Evolutionary conservation across 2,329 filamentous ascomycete species (phyloP).

Genomic region (Alternaria triticimaculans): DNA sequence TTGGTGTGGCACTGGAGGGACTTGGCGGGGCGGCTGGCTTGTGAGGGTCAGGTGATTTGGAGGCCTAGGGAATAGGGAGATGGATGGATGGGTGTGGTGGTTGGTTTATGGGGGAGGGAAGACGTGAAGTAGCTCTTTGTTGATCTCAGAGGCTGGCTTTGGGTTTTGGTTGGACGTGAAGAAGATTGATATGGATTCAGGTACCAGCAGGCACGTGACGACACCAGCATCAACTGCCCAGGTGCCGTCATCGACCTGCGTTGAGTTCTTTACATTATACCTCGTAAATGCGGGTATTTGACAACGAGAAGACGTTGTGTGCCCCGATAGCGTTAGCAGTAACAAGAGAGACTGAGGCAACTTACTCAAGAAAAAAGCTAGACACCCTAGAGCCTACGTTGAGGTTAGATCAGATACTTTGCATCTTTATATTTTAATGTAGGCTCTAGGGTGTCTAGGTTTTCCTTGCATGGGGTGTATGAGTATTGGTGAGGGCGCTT

Average conservation of each 20-base stretch:
- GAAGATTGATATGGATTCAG: background rate
- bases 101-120: background rate
- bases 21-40: background rate
- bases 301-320: too few relatives aligned
- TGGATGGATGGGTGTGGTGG: background rate
- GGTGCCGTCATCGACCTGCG: background rate
- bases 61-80: background rate
- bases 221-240: background rate
- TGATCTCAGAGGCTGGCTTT: background rate
- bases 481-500: background rate
- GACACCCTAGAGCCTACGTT: too few relatives aligned
- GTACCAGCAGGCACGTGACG: background rate
- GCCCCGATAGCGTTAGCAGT: too few relatives aligned
- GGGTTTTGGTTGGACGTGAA: background rate
- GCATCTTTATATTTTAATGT: too few relatives aligned
- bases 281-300: background rate
- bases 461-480: too few relatives aligned
- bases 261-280: background rate
- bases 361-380: too few relatives aligned
- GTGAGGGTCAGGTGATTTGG: background rate
- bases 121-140: accelerated
- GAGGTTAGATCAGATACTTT: too few relatives aligned
- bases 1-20: background rate
- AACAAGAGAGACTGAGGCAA: too few relatives aligned
- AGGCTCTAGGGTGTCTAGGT: too few relatives aligned